Evolutionary conservation across 208 protist genomes (phyloP).

Genomic region (Crithidia expoeki): DNA sequence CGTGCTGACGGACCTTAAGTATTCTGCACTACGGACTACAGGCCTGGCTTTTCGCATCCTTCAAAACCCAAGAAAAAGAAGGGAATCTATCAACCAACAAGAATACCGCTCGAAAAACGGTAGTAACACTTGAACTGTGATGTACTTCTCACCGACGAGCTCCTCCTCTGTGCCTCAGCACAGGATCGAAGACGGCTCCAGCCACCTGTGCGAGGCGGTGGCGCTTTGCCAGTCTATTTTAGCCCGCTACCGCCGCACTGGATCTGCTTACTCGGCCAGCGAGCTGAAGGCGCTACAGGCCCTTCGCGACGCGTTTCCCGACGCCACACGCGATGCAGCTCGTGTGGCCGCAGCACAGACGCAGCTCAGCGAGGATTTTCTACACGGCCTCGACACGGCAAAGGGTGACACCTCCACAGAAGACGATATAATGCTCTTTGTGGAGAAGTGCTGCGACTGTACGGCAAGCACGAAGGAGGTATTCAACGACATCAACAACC

Average conservation of each 20-base stretch:
- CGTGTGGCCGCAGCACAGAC: not conserved
- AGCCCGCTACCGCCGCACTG: slow-evolving; percentile 61
- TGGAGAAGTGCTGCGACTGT: slow-evolving; percentile 45
- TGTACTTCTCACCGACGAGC: slow-evolving; percentile 15
- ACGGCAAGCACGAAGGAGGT: slow-evolving; percentile 34
- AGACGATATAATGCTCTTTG: slow-evolving; percentile 31
- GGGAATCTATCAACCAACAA: too few species aligned
- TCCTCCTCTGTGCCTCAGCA: not conserved
- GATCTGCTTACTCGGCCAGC: slow-evolving; percentile 37
- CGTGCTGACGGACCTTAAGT: too few species aligned
- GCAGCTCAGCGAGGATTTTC: slow-evolving; percentile 2
- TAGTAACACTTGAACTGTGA: not conserved
- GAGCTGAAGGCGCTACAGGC: slow-evolving; percentile 57
- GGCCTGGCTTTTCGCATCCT: too few species aligned
- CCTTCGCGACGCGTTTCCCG: slow-evolving; percentile 9
- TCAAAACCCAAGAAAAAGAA: too few species aligned
- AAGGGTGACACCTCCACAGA: not conserved
- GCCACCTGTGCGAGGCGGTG: slow-evolving; percentile 74
- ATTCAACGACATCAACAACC: slow-evolving; percentile 51
- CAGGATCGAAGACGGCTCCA: slow-evolving; percentile 34
- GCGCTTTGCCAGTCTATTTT: slow-evolving; percentile 79
- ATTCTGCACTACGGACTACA: too few species aligned
- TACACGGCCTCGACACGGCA: slow-evolving; percentile 9
- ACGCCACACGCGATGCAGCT: not conserved
- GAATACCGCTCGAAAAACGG: too few species aligned